Evolutionary conservation across 2,329 filamentous ascomycete genomes (phyloP), one percentile per base, ranked within the genome.

Genomic region (Neophaeococcomyces mojaviensis): DNA sequence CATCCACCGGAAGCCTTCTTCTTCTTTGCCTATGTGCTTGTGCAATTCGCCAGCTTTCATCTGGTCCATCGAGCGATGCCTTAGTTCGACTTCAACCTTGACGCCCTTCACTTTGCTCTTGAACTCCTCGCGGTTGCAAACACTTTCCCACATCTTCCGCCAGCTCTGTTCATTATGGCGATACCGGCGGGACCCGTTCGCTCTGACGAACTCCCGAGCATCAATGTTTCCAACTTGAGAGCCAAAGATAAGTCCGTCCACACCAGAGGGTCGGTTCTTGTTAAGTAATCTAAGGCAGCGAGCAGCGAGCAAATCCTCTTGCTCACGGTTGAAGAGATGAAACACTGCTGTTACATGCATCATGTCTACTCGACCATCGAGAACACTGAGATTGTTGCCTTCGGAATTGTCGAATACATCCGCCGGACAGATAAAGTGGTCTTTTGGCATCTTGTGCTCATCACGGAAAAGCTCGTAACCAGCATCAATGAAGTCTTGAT

Each of bases 61-160:
- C 18, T n/a, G 20, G n/a, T 38, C 16, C 36, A 28, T 19, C 16
- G 22, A 10, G 20, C 33, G 22, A 30, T 49, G 37, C 19, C 37
- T 32, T 43, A 52, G 18, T 4, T 47, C 45, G 12, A 47, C 52
- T 3, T 57, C 55, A 15, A 59, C 49, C 20, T 48, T 39, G n/a
- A n/a, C n/a, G n/a, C n/a, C n/a, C n/a, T 47, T 49, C 37, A 59
- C 55, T 32, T 55, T 46, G n/a, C 42, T 38, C 24, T 19, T 53
- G 38, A 43, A 49, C 16, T 44, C 39, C 7, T 51, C 39, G 43
- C 70, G 56, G 26, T 48, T 50, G 7, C 73, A 73, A 28, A 78
- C 68, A 49, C 76, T 70, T 43, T 75, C 65, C 77, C 77, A 80
- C 19, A 80, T 61, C 30, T 56, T 56, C 53, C 73, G 70, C 60